Evolutionary conservation across 805 yeast genomes (phyloP).

Genomic region (Candida loeiensis): DNA sequence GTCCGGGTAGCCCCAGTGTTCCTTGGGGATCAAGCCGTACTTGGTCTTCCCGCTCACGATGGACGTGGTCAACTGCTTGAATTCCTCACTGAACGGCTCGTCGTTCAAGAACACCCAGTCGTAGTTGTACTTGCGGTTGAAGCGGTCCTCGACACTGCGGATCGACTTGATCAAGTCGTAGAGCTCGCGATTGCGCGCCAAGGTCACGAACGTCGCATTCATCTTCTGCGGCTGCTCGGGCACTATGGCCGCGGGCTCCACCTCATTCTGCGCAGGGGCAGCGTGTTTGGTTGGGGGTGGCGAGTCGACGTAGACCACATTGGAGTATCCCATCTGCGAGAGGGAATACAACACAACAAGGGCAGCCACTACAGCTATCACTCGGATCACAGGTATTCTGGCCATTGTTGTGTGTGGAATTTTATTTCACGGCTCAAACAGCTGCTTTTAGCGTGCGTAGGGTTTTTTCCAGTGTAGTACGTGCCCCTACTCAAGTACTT

Average conservation of each 20-base stretch:
- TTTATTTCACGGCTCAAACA: no score
- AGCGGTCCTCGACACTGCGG: constrained; percentile 80
- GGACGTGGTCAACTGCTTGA: constrained; percentile 64
- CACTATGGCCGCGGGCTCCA: constrained; percentile 9
- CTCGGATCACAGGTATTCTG: constrained; percentile 7
- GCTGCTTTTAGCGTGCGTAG: no score
- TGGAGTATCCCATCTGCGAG: constrained; percentile 1
- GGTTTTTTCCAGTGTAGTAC: not conserved
- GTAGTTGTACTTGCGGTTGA: constrained; percentile 74
- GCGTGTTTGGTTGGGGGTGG: not conserved
- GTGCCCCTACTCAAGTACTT: no score
- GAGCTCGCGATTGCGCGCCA: constrained; percentile 72
- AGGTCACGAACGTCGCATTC: constrained; percentile 78
- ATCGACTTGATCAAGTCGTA: constrained; percentile 60
- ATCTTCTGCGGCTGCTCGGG: constrained; percentile 31
- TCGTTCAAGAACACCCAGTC: constrained; percentile 97
- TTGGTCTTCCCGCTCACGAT: constrained; percentile 76
- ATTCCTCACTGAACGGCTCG: constrained; percentile 78
- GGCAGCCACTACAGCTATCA: constrained; percentile 9
- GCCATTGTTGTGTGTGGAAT: constrained; percentile 8
- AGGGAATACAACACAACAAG: constrained; percentile 10
- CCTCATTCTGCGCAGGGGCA: constrained; percentile 7
- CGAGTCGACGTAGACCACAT: constrained; percentile 16
- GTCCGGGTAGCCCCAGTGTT: constrained; percentile 84
- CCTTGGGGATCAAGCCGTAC: constrained; percentile 74